These are phyloP conservation scores for Acer negundo DNA, from an alignment of 345 rosid genomes.

Conservation along the genomic window DNA sequence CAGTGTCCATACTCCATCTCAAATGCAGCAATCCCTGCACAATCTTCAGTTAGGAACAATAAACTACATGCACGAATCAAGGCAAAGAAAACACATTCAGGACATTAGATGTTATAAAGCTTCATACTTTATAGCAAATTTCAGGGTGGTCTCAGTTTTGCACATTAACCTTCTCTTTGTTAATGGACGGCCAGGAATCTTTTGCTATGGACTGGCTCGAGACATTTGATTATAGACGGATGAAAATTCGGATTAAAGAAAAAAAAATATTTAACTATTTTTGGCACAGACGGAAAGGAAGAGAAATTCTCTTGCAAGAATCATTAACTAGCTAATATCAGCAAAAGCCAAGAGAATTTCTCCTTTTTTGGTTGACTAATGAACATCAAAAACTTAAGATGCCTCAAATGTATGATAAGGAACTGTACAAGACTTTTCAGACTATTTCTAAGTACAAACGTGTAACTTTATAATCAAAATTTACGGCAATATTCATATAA, in stretches of 20 bases:
- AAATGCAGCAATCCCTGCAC: slow-evolving; percentile 69
- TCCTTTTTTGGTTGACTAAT: not conserved
- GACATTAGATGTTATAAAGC: not conserved
- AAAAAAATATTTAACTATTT: too few species aligned
- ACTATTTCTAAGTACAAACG: not conserved
- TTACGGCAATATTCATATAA: not conserved
- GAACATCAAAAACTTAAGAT: not conserved
- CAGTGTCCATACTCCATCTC: slow-evolving; percentile 89
- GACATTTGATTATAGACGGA: not conserved
- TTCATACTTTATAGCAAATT: not conserved
- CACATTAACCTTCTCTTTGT: not conserved
- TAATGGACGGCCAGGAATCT: not conserved
- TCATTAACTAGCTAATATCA: not conserved
- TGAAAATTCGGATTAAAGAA: too few species aligned
- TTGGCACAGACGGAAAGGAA: not conserved
- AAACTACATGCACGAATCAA: slow-evolving; percentile 10
- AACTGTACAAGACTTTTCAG: not conserved
- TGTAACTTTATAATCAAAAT: not conserved
- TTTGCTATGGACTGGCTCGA: not conserved
- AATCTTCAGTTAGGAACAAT: slow-evolving; percentile 13
- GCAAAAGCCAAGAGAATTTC: not conserved
- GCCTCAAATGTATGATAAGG: not conserved
- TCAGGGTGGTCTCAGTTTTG: not conserved
- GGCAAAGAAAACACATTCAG: not conserved
- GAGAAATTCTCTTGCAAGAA: not conserved